Evolutionary conservation across 371 early-diverging fungal species (phyloP), one percentile per base, ranked within the genome.

Genomic region (Nematocida sp.): DNA sequence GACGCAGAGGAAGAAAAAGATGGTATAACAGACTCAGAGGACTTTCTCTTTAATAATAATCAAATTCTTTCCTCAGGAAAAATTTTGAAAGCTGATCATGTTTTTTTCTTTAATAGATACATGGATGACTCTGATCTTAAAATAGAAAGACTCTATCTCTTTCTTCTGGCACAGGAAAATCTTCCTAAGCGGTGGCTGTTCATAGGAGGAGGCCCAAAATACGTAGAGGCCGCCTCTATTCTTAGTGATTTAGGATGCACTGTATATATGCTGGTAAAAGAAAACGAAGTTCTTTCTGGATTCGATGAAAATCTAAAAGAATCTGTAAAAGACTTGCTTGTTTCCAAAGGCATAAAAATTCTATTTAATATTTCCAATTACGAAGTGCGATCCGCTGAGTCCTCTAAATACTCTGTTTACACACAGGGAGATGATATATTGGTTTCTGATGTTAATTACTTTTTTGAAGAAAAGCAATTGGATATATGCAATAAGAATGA

Each of bases 201-300:
- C 25, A 7, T 5, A 0, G 69, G 69, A 7, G 20, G 30, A 18
- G 20, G 20, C 38, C 67, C 32, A 18, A n/a, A 59, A 1, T 18
- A 35, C 1, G 60, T 57, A n/a, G 69, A 68, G 35, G 57, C 69
- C 23, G 69, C 69, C 2, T 68, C 69, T 20, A 68, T 68, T 26
- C 50, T 68, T 16, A 32, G 39, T 7, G 69, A 68, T 57, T 33
- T 68, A 35, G 69, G 69, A 11, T 45, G 69, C 45, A 68, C 57
- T 35, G 69, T 68, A 0, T 68, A 68, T 39, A 5, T 68, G 18
- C 7, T 42, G 4, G 3, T 32, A 0, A 0, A 39, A 1, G 28
- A 36, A 16, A 20, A 16, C 0, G 38, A 13, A 16, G 7, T 68
- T 32, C 40, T 68, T 9, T n/a, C 48, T 0, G 28, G 23, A 3